phyloP scores from a whole-genome alignment of 352 stramenopile genomes.

The Aphanomyces stellatus region DNA sequence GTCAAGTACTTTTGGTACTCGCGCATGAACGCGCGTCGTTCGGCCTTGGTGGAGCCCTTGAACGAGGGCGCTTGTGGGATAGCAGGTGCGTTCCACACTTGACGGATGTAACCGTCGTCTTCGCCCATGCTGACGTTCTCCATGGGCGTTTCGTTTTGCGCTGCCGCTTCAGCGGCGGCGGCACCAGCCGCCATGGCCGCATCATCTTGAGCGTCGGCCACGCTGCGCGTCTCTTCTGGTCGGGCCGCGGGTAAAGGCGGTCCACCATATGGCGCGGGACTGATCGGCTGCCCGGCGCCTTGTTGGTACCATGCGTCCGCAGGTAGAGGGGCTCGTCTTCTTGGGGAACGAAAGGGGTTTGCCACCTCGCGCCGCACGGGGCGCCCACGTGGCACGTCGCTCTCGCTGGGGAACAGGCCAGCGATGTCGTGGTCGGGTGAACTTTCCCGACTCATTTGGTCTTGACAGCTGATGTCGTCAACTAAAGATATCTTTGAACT shows the following conservation, averaged over 20 bases:
- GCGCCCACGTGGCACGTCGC: constrained; percentile 2
- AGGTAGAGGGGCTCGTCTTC: neutral
- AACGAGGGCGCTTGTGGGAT: neutral
- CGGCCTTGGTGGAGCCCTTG: constrained; percentile 4
- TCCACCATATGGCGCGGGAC: neutral
- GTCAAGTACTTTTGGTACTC: constrained; percentile 9
- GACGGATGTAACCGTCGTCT: neutral
- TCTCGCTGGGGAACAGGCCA: neutral
- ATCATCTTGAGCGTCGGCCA: neutral
- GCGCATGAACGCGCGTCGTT: constrained; percentile 6
- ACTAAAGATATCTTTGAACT: constrained; percentile 18
- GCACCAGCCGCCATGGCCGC: neutral
- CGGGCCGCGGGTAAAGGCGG: neutral
- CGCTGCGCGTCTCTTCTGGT: neutral
- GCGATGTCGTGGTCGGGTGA: neutral
- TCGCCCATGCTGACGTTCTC: constrained; percentile 2
- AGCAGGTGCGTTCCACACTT: constrained; percentile 3
- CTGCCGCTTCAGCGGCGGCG: neutral
- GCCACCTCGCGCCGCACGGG: neutral
- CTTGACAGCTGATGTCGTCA: constrained; percentile 7
- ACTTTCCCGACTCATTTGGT: neutral
- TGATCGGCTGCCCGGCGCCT: neutral
- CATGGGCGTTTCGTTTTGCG: neutral
- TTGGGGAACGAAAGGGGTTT: constrained; percentile 10
- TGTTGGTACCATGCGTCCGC: neutral